These are phyloP conservation scores for Trypanosoma mega DNA, from an alignment of 208 protist genomes.

Conservation along the genomic window DNA sequence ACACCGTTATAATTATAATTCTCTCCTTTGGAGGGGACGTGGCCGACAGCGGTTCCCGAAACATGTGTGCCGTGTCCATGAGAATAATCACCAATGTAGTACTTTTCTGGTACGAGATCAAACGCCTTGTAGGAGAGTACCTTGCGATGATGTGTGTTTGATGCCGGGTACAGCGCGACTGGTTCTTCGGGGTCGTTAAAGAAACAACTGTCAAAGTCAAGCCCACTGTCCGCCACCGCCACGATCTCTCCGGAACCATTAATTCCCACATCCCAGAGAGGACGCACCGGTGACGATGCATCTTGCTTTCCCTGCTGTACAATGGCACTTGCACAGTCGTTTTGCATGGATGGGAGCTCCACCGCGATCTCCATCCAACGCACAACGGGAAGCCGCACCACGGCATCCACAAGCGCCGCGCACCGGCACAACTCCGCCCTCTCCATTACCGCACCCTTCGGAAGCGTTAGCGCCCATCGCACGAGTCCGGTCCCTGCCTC, in stretches of 20 bases:
- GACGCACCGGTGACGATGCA: constrained; percentile 16
- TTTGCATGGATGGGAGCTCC: constrained; percentile 29
- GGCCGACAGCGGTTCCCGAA: constrained; percentile 59
- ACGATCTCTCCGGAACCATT: constrained; percentile 82
- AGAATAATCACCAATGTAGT: constrained; percentile 29
- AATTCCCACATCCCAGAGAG: constrained; percentile 66
- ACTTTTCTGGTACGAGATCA: constrained; percentile 14
- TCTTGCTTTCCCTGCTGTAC: constrained; percentile 36
- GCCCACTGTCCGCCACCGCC: constrained; percentile 81
- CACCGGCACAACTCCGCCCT: constrained; percentile 11
- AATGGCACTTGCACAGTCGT: constrained; percentile 33
- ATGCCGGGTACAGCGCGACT: constrained; percentile 65
- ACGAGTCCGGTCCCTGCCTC: constrained; percentile 14
- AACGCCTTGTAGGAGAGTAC: constrained; percentile 68
- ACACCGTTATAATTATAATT: constrained; percentile 65
- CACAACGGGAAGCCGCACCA: constrained; percentile 56
- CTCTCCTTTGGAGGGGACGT: constrained; percentile 2
- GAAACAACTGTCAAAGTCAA: constrained; percentile 87
- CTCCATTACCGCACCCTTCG: not conserved
- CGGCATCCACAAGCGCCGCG: constrained; percentile 11
- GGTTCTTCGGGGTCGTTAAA: constrained; percentile 59
- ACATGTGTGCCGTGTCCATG: constrained; percentile 89
- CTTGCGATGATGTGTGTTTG: constrained; percentile 81
- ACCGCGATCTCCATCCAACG: constrained; percentile 65
- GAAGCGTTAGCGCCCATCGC: constrained; percentile 11